Evolutionary conservation across 2,329 filamentous ascomycete genomes (phyloP), one percentile per base, ranked within the genome.

Genomic region (Fusarium brachygibbosum): DNA sequence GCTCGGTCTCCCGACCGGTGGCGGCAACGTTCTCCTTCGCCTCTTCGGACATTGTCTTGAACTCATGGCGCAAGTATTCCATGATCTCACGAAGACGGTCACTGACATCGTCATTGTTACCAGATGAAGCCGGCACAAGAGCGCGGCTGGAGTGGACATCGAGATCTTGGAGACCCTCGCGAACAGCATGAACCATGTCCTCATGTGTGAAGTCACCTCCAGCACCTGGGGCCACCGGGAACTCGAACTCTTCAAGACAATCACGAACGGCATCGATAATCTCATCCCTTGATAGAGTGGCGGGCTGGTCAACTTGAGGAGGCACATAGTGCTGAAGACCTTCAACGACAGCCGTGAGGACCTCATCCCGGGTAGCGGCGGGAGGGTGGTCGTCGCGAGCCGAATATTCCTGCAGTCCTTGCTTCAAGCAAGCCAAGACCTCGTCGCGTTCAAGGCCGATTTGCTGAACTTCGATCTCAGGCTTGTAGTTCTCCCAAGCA

Each of bases 401-500:
- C 2, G 85, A 85, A 75, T 96, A 94, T 46, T 93, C 89, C 69
- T 92, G 89, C 1, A 98, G 86, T 1, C 95, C 95, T 81, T 98
- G 91, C 71, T 92, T 90, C 28, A 98, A 85, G 70, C 94, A 97
- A 38, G 91, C 89, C 16, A 98, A 84, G 48, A 98, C 92, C 76
- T 98, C 95, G 14, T 98, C 93, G 7, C 93, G 88, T 77, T 97
- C 95, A 1, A 98, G 84, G 3, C 94, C 95, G 66, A 97, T 92
- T 74, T 97, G 93, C 73, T 97, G 91, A 6, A 97, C 86, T 72
- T 97, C 91, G 51, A 97, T 93, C 73, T 98, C 93, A 1, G 95
- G 95, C 80, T 97, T 97, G 81, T 97, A 97, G 55, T 90, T 93
- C 76, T 98, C 95, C 89, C 94, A 97, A 1, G 94, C 95, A 72